phyloP scores from a whole-genome alignment of 2,329 filamentous ascomycete genomes.

The Exophiala oligosperma region DNA sequence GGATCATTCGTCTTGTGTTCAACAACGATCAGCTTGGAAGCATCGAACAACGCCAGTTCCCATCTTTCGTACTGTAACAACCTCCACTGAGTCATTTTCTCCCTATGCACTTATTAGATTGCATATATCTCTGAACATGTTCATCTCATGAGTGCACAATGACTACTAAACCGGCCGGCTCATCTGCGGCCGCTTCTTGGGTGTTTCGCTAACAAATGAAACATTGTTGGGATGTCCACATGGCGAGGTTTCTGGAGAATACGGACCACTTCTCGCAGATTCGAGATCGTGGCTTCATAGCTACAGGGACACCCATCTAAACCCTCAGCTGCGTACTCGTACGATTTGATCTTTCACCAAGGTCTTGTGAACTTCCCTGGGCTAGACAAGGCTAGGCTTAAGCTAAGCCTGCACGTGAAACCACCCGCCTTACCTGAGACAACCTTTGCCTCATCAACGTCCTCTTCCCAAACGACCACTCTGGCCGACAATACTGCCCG shows the following conservation, averaged over 20 bases:
- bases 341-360: conserved; percentile 7
- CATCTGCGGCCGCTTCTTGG: neutral
- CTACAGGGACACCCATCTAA: conserved; percentile 1
- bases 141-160: no score
- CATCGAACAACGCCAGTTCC: no score
- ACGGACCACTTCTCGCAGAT: neutral
- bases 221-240: neutral
- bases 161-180: no score
- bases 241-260: neutral
- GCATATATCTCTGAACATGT: no score
- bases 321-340: conserved; percentile 1
- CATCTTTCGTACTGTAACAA: no score
- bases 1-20: no score
- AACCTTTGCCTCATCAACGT: conserved; percentile 15
- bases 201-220: neutral
- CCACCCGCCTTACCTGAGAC: conserved; percentile 8
- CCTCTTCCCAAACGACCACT: conserved; percentile 2
- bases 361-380: no score
- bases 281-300: conserved; percentile 6
- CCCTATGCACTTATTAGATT: no score
- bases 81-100: no score
- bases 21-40: no score
- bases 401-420: conserved; percentile 16
- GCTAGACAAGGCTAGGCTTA: neutral
- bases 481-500: neutral